Base-by-base conservation (phyloP, 768 basidiomycete species). In the Termitomyces sp. region DNA sequence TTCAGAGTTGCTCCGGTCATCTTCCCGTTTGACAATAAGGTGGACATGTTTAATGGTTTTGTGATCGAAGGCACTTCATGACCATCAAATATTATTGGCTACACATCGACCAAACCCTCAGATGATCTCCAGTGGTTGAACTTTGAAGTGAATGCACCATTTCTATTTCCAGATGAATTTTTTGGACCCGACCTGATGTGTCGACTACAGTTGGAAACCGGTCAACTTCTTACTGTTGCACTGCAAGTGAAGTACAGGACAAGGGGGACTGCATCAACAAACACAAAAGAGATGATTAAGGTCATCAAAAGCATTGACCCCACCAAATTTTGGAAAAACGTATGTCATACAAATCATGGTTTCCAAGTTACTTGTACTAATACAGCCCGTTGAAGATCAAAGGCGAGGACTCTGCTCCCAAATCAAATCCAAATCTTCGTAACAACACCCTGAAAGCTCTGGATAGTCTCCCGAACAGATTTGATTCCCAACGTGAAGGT, bases 151-250 rank as follows among this genome's bases (percentile, higher is more conserved):
- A 42, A 42, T n/a, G 55, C 47, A 9, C 55, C 55, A 15, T 56
- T 56, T 21, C 19, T 56, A 10, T 56, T 56, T 42, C 55, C 55
- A 12, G 23, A 21, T 14, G 21, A 15, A 17, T 15, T 21, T 42
- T 55, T 55, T 43, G 54, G 54, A 19, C 54, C 54, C 10, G 54
- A 55, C 10, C 1, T 56, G 38, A 37, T 56, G 21, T 56, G 42
- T 33, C 38, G 47, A 11, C 54, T 55, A 14, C 38, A 49, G 23
- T 14, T 55, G 6, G 47, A 48, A 19, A 40, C n/a, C n/a, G 38
- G 31, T 19, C 14, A 40, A 11, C 31, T 56, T 9, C 5, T 56
- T 14, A 56, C 55, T 19, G 55, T 50, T 21, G 55, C 55, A 2
- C 21, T 56, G 31, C 55, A 56, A 15, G 33, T 56, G 28, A 56